These are phyloP conservation scores for Didymella keratinophila DNA, from an alignment of 2,329 filamentous ascomycete genomes.

Conservation along the genomic window DNA sequence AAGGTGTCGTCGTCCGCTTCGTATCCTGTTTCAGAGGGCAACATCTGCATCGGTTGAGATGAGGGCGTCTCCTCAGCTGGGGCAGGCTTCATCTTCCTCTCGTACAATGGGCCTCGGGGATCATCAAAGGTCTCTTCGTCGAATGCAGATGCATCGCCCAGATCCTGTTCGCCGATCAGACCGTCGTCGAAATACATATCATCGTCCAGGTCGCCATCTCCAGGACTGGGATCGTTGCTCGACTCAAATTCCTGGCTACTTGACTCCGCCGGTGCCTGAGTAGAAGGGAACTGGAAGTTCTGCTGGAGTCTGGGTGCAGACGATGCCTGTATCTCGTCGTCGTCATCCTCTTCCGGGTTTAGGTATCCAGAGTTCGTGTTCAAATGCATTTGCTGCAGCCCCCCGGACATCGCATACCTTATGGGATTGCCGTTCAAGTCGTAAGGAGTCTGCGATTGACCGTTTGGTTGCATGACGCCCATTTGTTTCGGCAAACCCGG, in stretches of 20 bases:
- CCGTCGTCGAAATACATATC: constrained; percentile 77
- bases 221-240: constrained; percentile 21
- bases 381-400: constrained; percentile 23
- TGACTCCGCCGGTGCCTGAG: background rate
- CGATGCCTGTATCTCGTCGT: constrained; percentile 20
- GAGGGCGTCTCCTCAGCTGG: constrained; percentile 27
- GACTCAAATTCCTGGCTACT: constrained; percentile 10
- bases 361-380: constrained; percentile 10
- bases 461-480: constrained; percentile 34
- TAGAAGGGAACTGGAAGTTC: background rate
- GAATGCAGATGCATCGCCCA: constrained; percentile 64
- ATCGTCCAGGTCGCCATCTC: constrained; percentile 47
- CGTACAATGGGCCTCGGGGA: constrained; percentile 50
- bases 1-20: constrained; percentile 46
- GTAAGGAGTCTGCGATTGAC: constrained; percentile 37
- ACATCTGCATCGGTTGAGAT: constrained; percentile 26
- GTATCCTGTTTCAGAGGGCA: constrained; percentile 38
- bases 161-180: constrained; percentile 61
- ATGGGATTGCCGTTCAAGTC: constrained; percentile 45
- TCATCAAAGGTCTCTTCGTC: constrained; percentile 78
- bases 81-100: constrained; percentile 57
- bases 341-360: constrained; percentile 17
- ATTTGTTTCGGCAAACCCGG: constrained; percentile 27
- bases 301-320: constrained; percentile 13
- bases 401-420: constrained; percentile 44